These are phyloP conservation scores for Hemerocallis citrina DNA, from an alignment of 106 monocot genomes.

Conservation along the genomic window DNA sequence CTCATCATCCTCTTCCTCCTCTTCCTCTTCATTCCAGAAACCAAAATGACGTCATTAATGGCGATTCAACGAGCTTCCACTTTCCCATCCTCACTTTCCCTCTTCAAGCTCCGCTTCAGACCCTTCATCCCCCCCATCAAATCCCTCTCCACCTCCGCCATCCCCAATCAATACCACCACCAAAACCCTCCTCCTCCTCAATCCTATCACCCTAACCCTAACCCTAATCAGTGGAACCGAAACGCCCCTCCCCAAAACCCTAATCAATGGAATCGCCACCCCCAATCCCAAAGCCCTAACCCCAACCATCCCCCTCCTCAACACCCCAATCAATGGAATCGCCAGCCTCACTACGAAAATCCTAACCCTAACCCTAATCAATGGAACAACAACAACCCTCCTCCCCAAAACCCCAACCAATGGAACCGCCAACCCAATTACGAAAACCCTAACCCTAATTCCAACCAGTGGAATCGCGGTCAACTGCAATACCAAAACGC, in stretches of 20 bases:
- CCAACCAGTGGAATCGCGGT: background rate
- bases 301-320: background rate
- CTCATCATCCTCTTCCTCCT: too few species aligned
- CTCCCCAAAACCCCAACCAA: slow-evolving; percentile 8
- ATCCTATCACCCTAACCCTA: slow-evolving; percentile 10
- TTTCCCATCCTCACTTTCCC: background rate
- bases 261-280: background rate
- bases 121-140: background rate
- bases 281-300: background rate
- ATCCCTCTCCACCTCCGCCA: slow-evolving; percentile 20
- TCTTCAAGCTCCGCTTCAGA: slow-evolving; percentile 11
- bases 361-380: slow-evolving; percentile 20
- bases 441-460: slow-evolving; percentile 4
- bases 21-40: too few species aligned
- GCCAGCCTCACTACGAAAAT: background rate
- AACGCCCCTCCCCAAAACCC: slow-evolving; percentile 6
- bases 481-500: background rate
- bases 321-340: background rate
- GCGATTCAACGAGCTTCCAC: background rate
- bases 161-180: slow-evolving; percentile 13
- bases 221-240: slow-evolving; percentile 13
- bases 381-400: slow-evolving; percentile 14
- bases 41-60: slow-evolving; percentile 18
- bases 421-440: slow-evolving; percentile 11
- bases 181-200: slow-evolving; percentile 9